phyloP scores from a whole-genome alignment of 108 stramenopile species.

The Cyclotella cryptica region DNA sequence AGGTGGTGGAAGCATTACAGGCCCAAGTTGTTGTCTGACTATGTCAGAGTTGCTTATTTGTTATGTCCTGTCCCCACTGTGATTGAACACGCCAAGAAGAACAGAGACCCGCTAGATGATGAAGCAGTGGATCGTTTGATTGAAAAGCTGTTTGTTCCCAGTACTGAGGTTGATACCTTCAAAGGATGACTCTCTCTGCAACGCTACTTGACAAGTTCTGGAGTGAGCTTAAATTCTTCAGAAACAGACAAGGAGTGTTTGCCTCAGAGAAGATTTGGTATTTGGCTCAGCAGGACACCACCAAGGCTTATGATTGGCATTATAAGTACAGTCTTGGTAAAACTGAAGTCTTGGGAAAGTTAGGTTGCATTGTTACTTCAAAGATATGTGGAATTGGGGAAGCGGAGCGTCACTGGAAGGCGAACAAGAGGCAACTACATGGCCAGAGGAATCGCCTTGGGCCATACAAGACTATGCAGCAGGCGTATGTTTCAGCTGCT shows the following conservation, averaged over 20 bases:
- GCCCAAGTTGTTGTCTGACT: neutral
- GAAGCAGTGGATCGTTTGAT: conserved; percentile 9
- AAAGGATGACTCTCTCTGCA: neutral
- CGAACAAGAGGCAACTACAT: neutral
- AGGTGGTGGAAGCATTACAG: neutral
- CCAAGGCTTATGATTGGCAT: conserved; percentile 1
- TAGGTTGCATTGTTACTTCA: conserved; percentile 18
- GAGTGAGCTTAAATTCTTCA: neutral
- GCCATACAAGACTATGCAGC: conserved; percentile 4
- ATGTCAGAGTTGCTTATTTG: conserved; percentile 18
- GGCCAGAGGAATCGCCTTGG: neutral
- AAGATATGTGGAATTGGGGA: conserved; percentile 27
- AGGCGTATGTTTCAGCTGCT: neutral
- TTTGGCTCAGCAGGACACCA: neutral
- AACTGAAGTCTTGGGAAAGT: conserved; percentile 16
- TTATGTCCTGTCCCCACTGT: neutral
- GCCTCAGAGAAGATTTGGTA: conserved; percentile 5
- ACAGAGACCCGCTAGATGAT: neutral
- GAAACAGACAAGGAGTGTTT: neutral
- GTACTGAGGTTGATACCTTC: neutral
- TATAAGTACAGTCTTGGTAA: neutral
- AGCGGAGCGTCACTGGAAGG: conserved; percentile 26
- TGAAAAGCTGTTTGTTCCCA: neutral
- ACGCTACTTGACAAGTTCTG: conserved; percentile 4
- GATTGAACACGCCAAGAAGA: conserved; percentile 2